Evolutionary conservation across 225 moss, liverwort and hornwort species (phyloP).

Genomic region (Polytrichum commune): DNA sequence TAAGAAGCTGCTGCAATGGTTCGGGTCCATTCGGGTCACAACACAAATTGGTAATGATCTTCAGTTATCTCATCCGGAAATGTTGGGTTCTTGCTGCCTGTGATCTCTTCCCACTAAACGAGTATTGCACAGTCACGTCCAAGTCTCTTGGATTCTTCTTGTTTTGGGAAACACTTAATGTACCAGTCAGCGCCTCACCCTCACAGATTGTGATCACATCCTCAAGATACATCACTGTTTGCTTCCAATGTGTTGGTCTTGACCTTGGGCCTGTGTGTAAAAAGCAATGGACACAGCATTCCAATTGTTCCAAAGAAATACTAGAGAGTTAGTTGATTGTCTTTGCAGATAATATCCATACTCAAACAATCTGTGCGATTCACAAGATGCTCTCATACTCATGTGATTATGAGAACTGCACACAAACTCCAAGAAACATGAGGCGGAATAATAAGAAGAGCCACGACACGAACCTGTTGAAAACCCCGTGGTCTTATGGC

Average conservation of each 20-base stretch:
- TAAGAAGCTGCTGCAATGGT: background rate
- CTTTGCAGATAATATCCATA: too few species aligned
- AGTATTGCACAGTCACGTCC: slow-evolving; percentile 78
- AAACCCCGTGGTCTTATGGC: slow-evolving; percentile 91
- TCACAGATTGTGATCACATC: slow-evolving; percentile 93
- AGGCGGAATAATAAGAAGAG: background rate
- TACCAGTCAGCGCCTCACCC: slow-evolving; percentile 84
- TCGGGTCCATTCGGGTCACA: background rate
- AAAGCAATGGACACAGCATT: too few species aligned
- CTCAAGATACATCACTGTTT: slow-evolving; percentile 98
- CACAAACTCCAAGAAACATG: too few species aligned
- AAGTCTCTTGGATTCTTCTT: slow-evolving; percentile 94
- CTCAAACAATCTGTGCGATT: too few species aligned
- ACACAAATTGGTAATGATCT: background rate
- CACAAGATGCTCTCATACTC: too few species aligned
- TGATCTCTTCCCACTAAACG: slow-evolving; percentile 76
- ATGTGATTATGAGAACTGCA: too few species aligned
- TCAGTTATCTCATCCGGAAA: slow-evolving; percentile 78
- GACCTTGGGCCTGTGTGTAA: slow-evolving; percentile 70
- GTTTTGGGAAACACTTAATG: slow-evolving; percentile 80
- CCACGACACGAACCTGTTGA: slow-evolving; percentile 68
- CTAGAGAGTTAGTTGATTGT: too few species aligned
- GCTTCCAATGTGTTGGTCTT: slow-evolving; percentile 98
- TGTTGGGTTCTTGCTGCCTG: slow-evolving; percentile 78
- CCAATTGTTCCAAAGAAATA: too few species aligned